phyloP scores from a whole-genome alignment of 2,329 filamentous ascomycete species.

The Colletotrichum cereale region DNA sequence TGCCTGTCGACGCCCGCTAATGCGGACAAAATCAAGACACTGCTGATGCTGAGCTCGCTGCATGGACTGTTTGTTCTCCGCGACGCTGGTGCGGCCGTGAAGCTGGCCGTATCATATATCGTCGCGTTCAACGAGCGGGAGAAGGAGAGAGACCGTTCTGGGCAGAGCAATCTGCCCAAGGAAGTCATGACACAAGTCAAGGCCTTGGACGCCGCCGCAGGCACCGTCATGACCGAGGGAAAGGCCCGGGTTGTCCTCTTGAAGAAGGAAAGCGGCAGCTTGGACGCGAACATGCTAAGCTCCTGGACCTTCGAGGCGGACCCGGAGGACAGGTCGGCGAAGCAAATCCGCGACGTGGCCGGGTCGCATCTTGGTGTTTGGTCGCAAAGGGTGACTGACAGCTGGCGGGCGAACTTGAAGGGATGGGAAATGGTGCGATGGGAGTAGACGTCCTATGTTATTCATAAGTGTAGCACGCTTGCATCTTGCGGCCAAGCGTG shows the following conservation, averaged over 20 bases:
- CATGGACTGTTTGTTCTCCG: conserved; percentile 54
- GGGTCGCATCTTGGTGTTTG: conserved; percentile 33
- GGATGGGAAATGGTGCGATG: conserved; percentile 45
- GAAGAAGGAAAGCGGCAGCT: conserved; percentile 47
- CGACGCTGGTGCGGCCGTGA: conserved; percentile 53
- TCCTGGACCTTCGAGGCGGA: conserved; percentile 45
- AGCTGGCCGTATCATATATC: conserved; percentile 51
- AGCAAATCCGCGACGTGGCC: conserved; percentile 30
- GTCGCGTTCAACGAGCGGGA: conserved; percentile 53
- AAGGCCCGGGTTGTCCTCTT: conserved; percentile 47
- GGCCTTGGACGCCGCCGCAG: conserved; percentile 48
- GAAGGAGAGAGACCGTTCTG: conserved; percentile 55
- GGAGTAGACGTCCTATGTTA: conserved; percentile 38
- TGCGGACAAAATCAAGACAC: conserved; percentile 24
- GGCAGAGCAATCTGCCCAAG: conserved; percentile 53
- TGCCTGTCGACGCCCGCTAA: conserved; percentile 28
- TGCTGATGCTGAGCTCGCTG: conserved; percentile 50
- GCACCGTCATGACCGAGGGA: conserved; percentile 49
- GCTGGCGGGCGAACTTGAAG: conserved; percentile 44
- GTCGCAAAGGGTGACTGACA: conserved; percentile 42
- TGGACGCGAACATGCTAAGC: conserved; percentile 44
- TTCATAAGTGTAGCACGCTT: not conserved
- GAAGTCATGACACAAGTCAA: conserved; percentile 53
- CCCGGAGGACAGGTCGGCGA: conserved; percentile 25
- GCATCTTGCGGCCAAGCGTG: not conserved